phyloP scores from a whole-genome alignment of 805 yeast genomes.

The Candida boleticola region DNA sequence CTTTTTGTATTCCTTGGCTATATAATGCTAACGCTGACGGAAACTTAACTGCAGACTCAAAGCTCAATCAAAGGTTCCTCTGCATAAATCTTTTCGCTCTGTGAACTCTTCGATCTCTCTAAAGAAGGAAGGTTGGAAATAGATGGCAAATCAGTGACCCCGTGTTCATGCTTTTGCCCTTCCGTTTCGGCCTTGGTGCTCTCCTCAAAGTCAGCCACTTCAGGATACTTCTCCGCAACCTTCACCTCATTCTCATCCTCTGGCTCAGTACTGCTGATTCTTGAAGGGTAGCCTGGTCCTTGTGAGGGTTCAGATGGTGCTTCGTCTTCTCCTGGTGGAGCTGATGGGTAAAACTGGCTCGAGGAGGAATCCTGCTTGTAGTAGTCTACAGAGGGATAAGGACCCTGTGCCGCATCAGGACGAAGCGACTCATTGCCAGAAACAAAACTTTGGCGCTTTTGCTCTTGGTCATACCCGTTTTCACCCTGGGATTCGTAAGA shows the following conservation, averaged over 20 bases:
- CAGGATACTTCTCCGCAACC: constrained; percentile 10
- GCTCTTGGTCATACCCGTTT: too few species aligned
- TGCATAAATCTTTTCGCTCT: constrained; percentile 15
- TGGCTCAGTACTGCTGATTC: background rate
- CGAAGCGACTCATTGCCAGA: too few species aligned
- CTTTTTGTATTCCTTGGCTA: too few species aligned
- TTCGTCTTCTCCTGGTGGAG: background rate
- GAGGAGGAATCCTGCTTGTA: constrained; percentile 4
- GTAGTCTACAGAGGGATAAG: background rate
- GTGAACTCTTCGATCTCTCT: constrained; percentile 12
- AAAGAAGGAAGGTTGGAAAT: constrained; percentile 13
- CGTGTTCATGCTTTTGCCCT: background rate
- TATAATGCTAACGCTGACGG: background rate
- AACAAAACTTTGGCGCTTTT: too few species aligned
- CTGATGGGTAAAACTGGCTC: constrained; percentile 3
- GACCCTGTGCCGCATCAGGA: background rate
- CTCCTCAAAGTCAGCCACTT: constrained; percentile 8
- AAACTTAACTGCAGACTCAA: background rate
- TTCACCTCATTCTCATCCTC: constrained; percentile 5
- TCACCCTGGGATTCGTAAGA: too few species aligned
- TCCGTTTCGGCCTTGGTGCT: background rate
- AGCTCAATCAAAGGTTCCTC: constrained; percentile 44
- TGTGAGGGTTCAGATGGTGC: background rate
- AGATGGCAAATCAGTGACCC: constrained; percentile 1
- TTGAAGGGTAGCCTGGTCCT: constrained; percentile 2